Evolutionary conservation across 31 red algal species (phyloP).

Genomic region (Odonthalia washingtoniensis): DNA sequence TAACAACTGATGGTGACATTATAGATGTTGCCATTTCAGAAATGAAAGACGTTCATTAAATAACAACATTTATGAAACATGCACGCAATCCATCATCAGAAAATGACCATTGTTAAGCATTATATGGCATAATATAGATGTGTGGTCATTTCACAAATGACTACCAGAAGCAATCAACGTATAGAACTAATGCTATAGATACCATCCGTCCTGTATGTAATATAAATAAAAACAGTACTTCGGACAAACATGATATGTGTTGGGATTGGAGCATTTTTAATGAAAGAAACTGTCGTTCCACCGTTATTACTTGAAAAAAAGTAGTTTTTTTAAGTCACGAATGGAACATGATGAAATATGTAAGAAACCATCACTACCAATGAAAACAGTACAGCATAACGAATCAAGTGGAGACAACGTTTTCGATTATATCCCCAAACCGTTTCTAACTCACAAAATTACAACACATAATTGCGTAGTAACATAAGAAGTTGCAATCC

Average conservation of each 20-base stretch:
- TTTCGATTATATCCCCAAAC: slow-evolving; percentile 55
- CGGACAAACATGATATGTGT: slow-evolving; percentile 78
- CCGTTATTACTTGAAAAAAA: slow-evolving; percentile 74
- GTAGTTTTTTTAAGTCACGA: slow-evolving; percentile 31
- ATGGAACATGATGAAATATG: neutral
- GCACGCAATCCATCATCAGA: slow-evolving; percentile 85
- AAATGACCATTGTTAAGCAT: slow-evolving; percentile 86
- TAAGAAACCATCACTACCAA: slow-evolving; percentile 54
- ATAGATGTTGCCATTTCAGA: too few species aligned
- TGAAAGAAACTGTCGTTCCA: slow-evolving; percentile 1
- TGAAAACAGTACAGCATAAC: slow-evolving; percentile 72
- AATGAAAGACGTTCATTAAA: slow-evolving; percentile 16
- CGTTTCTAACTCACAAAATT: slow-evolving; percentile 70
- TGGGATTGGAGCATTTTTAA: slow-evolving; percentile 45
- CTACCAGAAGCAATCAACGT: too few species aligned
- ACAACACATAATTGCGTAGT: slow-evolving; percentile 78
- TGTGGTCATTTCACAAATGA: slow-evolving; percentile 63
- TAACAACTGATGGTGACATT: slow-evolving; percentile 27
- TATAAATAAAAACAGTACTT: slow-evolving; percentile 79
- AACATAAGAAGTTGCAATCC: slow-evolving; percentile 83
- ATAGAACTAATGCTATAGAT: slow-evolving; percentile 71
- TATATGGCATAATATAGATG: slow-evolving; percentile 63
- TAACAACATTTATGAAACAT: slow-evolving; percentile 71
- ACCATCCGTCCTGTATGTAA: slow-evolving; percentile 79
- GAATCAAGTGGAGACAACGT: slow-evolving; percentile 80